Evolutionary conservation across 129 eudicot species (phyloP).

Genomic region (Cynara cardunculus): DNA sequence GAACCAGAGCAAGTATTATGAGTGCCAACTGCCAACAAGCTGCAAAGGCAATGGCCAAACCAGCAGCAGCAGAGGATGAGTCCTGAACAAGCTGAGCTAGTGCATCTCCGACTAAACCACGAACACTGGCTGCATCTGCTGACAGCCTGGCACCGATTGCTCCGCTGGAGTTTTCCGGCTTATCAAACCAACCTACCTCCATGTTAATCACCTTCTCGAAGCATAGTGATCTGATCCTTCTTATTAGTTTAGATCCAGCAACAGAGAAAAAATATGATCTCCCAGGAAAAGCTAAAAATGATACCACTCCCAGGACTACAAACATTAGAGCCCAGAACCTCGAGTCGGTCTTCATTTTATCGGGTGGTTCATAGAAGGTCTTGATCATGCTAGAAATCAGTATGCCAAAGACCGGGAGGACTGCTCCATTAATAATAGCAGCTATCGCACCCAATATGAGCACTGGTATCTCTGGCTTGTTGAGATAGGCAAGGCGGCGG

Average conservation of each 20-base stretch:
- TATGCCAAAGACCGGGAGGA: slow-evolving; percentile 64
- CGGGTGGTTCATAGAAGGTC: slow-evolving; percentile 53
- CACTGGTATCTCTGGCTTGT: slow-evolving; percentile 81
- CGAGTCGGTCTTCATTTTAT: slow-evolving; percentile 51
- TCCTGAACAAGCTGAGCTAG: slow-evolving; percentile 78
- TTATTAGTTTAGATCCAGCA: slow-evolving; percentile 70
- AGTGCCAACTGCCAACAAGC: slow-evolving; percentile 87
- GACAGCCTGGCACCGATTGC: slow-evolving; percentile 79
- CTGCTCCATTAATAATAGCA: slow-evolving; percentile 60
- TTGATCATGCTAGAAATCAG: slow-evolving; percentile 59
- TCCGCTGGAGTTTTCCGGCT: slow-evolving; percentile 74
- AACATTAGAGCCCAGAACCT: slow-evolving; percentile 76
- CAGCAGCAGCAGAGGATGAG: slow-evolving; percentile 43
- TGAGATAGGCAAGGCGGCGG: slow-evolving; percentile 65
- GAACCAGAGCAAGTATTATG: slow-evolving; percentile 64
- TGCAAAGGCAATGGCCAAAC: slow-evolving; percentile 60
- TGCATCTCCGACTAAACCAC: slow-evolving; percentile 78
- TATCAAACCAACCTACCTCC: slow-evolving; percentile 93
- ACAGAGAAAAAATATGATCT: slow-evolving; percentile 64
- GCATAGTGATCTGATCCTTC: slow-evolving; percentile 63
- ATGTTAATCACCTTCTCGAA: slow-evolving; percentile 70
- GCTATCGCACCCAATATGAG: slow-evolving; percentile 58
- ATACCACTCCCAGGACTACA: slow-evolving; percentile 46
- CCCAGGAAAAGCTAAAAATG: slow-evolving; percentile 51
- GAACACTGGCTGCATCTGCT: slow-evolving; percentile 71